A percentile compares a stretch with the other conserved stretches of the same genome.
These are phyloP conservation scores for Gaertneriomyces semiglobifer DNA, from an alignment of 192 early-diverging fungal species.

Conservation along the genomic window DNA sequence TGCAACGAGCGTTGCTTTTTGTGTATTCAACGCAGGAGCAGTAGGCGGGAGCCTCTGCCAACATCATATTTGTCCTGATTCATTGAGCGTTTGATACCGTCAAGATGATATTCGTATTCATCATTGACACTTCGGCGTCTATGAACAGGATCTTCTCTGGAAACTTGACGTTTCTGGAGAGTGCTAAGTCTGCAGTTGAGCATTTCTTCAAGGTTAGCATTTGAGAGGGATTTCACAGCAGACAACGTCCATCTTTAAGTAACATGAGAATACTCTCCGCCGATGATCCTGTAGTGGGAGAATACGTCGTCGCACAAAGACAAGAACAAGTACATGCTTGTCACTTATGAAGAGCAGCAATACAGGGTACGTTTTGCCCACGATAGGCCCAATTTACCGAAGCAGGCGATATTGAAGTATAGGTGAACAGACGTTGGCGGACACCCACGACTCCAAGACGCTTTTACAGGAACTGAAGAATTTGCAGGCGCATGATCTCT, in stretches of 20 bases:
- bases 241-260: background rate
- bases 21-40: too few relatives aligned
- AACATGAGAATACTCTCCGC: background rate
- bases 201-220: constrained; percentile 62
- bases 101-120: constrained; percentile 57
- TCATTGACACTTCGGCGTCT: constrained; percentile 79
- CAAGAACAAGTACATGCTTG: constrained; percentile 74
- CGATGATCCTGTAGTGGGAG: constrained; percentile 30
- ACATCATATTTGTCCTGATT: too few relatives aligned
- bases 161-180: constrained; percentile 61
- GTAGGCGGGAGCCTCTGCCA: too few relatives aligned
- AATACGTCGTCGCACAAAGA: constrained; percentile 34
- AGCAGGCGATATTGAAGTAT: background rate
- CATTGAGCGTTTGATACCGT: constrained; percentile 8
- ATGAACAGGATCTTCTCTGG: constrained; percentile 68
- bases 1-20: too few relatives aligned
- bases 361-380: constrained; percentile 14
- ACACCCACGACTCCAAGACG: constrained; percentile 17
- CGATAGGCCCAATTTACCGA: too few relatives aligned
- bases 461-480: constrained; percentile 63
- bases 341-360: constrained; percentile 53
- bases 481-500: constrained; percentile 59
- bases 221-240: background rate
- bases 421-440: constrained; percentile 25
- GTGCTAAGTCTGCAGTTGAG: constrained; percentile 74